These are phyloP conservation scores for Aspergillus quadrilineatus DNA, from an alignment of 2,329 filamentous ascomycete species.

Conservation along the genomic window DNA sequence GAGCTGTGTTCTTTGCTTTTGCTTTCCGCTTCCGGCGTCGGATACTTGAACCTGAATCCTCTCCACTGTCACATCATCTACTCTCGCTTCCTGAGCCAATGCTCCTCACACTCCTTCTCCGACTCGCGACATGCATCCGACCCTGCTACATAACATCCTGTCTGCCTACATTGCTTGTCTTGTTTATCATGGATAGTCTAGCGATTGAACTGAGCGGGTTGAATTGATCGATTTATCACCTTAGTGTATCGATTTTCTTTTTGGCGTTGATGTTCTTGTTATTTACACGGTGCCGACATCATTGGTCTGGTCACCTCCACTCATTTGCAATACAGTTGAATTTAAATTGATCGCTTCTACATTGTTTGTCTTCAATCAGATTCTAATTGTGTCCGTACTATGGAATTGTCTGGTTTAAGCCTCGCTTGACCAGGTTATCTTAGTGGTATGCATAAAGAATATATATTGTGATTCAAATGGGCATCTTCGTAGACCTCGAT, in stretches of 20 bases:
- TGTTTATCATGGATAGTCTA: conserved; percentile 31
- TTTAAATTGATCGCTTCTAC: conserved; percentile 15
- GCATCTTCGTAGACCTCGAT: background rate
- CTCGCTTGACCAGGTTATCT: background rate
- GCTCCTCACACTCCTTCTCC: conserved; percentile 20
- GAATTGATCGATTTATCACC: conserved; percentile 12
- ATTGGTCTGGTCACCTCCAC: conserved; percentile 20
- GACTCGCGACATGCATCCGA: background rate
- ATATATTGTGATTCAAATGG: conserved; percentile 18
- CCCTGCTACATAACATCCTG: conserved; percentile 4
- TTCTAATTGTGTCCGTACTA: conserved; percentile 8
- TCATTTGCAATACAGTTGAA: conserved; percentile 20
- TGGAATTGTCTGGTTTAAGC: conserved; percentile 10
- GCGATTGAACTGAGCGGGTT: conserved; percentile 33
- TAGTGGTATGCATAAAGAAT: conserved; percentile 14
- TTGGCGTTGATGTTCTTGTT: conserved; percentile 21
- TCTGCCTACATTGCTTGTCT: conserved; percentile 20
- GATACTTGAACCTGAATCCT: background rate
- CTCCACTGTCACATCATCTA: background rate
- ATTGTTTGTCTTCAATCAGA: conserved; percentile 3
- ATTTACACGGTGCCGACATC: conserved; percentile 12
- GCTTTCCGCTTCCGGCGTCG: conserved; percentile 1
- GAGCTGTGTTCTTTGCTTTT: background rate
- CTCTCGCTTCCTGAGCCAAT: conserved; percentile 8
- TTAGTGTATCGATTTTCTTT: conserved; percentile 21